A percentile compares a stretch with the other conserved stretches of the same genome.
Conservation (phyloP, 1,139 yeast genomes). For the Candida glucosophila region DNA sequence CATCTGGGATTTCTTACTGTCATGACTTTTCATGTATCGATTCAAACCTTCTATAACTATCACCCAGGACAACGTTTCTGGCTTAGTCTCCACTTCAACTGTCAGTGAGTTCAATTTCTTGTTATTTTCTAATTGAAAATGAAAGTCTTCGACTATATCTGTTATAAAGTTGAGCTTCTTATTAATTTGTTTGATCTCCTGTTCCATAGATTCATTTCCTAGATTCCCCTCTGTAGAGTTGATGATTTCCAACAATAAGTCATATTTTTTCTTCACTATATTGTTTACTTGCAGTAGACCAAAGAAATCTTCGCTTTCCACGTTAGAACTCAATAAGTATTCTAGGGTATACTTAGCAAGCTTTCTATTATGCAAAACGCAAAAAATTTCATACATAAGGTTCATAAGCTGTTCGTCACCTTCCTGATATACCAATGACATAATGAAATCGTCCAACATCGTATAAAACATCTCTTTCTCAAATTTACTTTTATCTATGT, state of each 20-base stretch:
- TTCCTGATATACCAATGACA: constrained; percentile 51
- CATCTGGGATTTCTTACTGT: constrained; percentile 17
- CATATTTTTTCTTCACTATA: constrained; percentile 6
- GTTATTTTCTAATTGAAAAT: constrained; percentile 11
- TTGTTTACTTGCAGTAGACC: constrained; percentile 26
- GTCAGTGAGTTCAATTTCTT: constrained; percentile 5
- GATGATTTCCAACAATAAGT: constrained; percentile 2
- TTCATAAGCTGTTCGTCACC: constrained; percentile 50
- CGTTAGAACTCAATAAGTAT: constrained; percentile 41
- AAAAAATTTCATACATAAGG: constrained; percentile 40
- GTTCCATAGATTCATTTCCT: background rate
- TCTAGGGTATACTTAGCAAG: constrained; percentile 61
- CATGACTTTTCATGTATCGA: constrained; percentile 17
- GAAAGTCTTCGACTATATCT: constrained; percentile 22
- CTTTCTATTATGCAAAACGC: constrained; percentile 37
- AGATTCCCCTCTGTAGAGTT: background rate
- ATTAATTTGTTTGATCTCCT: constrained; percentile 1
- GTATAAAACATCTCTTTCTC: constrained; percentile 26
- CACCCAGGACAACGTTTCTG: constrained; percentile 19
- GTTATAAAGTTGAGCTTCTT: constrained; percentile 17
- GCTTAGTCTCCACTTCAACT: constrained; percentile 3
- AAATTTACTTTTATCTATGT: constrained; percentile 5
- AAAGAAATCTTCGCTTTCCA: constrained; percentile 37
- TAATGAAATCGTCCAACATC: constrained; percentile 48
- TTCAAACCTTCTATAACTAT: constrained; percentile 20